Percentiles rank a stretch among this genome's conserved stretches.
These are phyloP conservation scores for Pestalotiopsis fici DNA, from an alignment of 2,329 filamentous ascomycete species.

Conservation along the genomic window DNA sequence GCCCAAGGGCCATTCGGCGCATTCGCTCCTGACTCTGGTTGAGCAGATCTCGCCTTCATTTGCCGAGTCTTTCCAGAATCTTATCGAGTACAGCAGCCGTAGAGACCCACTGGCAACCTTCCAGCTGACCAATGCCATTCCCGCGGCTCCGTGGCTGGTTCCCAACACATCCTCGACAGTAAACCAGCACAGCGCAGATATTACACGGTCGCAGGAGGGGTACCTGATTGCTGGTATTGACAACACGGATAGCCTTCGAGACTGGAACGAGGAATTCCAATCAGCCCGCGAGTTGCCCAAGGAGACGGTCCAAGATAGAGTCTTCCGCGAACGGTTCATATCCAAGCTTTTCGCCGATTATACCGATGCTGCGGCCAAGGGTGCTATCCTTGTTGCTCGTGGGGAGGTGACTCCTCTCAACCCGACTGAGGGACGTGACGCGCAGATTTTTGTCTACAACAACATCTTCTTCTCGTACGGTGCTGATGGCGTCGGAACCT, in stretches of 20 bases:
- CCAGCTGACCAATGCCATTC: constrained; percentile 93
- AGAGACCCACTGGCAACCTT: constrained; percentile 90
- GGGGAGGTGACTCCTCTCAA: constrained; percentile 94
- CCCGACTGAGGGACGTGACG: constrained; percentile 87
- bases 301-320: constrained; percentile 90
- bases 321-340: constrained; percentile 90
- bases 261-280: constrained; percentile 99
- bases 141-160: constrained; percentile 89
- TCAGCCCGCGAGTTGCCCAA: constrained; percentile 93
- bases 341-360: constrained; percentile 98
- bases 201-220: constrained; percentile 88
- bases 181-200: constrained; percentile 76
- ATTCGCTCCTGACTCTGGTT: constrained; percentile 84
- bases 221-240: constrained; percentile 89
- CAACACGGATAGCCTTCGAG: constrained; percentile 88
- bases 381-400: constrained; percentile 86
- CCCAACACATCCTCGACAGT: constrained; percentile 65
- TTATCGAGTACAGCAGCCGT: constrained; percentile 83
- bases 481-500: constrained; percentile 95
- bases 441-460: constrained; percentile 99
- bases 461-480: constrained; percentile 99
- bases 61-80: constrained; percentile 68
- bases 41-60: constrained; percentile 83
- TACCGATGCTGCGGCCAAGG: constrained; percentile 89
- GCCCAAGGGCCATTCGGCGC: constrained; percentile 77